phyloP scores from a whole-genome alignment of 768 basidiomycete genomes.

The Daedaleopsis sinensis region DNA sequence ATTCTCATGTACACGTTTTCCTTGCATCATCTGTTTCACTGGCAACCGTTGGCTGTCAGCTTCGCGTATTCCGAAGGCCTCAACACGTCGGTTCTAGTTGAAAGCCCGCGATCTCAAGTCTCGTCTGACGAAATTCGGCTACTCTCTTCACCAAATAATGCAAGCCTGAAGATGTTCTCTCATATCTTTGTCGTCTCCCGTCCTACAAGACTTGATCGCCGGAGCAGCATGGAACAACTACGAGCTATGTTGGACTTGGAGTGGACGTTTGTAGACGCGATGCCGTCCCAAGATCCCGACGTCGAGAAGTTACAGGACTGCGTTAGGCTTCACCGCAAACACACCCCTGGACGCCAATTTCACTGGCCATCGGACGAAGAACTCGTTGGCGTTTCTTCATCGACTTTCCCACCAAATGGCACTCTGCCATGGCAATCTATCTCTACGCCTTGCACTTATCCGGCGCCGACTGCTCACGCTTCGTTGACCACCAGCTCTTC shows the following conservation, averaged over 20 bases:
- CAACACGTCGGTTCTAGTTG: too few species aligned
- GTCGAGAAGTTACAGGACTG: conserved; percentile 46
- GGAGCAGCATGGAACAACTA: conserved; percentile 58
- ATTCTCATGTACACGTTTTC: too few species aligned
- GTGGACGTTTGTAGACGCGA: conserved; percentile 60
- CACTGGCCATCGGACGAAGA: conserved; percentile 26
- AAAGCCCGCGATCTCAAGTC: too few species aligned
- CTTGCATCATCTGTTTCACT: too few species aligned
- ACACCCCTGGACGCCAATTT: conserved; percentile 9
- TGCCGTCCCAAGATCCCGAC: conserved; percentile 40
- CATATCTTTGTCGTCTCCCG: conserved; percentile 64
- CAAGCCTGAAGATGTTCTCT: conserved; percentile 42
- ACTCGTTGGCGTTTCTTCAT: background rate
- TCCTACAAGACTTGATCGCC: conserved; percentile 55
- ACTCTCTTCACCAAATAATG: background rate
- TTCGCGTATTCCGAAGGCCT: too few species aligned
- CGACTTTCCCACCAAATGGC: background rate
- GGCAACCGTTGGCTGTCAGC: too few species aligned
- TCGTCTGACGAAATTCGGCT: too few species aligned
- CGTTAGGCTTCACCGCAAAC: conserved; percentile 35
- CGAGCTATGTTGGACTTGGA: conserved; percentile 46
- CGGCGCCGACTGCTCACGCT: background rate
- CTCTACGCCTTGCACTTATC: background rate
- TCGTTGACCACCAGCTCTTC: background rate
- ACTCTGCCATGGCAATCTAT: background rate